Evolutionary conservation across 2,329 filamentous ascomycete genomes (phyloP), one percentile per base, ranked within the genome.

Genomic region (Botrytis aclada): DNA sequence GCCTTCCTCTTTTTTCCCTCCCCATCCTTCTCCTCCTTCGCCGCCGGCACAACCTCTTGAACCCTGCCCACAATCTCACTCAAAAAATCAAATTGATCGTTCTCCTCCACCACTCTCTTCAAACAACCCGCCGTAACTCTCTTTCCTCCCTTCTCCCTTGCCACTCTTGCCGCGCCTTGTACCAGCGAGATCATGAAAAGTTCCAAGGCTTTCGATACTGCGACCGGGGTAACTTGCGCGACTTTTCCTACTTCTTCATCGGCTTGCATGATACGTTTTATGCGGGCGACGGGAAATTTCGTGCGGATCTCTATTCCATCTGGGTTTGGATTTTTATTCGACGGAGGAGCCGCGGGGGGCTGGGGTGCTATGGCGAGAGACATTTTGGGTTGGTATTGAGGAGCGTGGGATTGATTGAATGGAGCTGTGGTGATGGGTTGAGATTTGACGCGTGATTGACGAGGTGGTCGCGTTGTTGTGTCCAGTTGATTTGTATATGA

Each of bases 251-350:
- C 95, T 81, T 99, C 96, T 81, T 99, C 96, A 80, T 99, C 96
- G 18, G 95, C 95, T 84, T 99, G 96, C 96, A 99, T 98, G 80
- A 99, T 98, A 69, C 96, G 90, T 86, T 99, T 99, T 85, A 99
- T 99, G 75, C 96, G 89, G 22, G 96, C 96, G 45, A 97, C 97
- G 1, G 96, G 96, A 80, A 99, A 99, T 80, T 98, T 98, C 47
- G 95, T 98, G 83, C 90, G 93, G 78, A 99, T 94, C 61, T 94
- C 82, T 84, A 97, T 84, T 82, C 79, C 79, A 71, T 73, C 74
- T 5, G 79, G 79, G 69, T 80, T 80, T 18, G 79, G 79, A 56
- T 79, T 88, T 82, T 84, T 89, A 78, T 88, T 83, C 61, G 82
- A 81, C 43, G 82, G 81, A 62, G 69, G 7, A 16, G 51, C 37